phyloP scores from a whole-genome alignment of 495 filamentous ascomycete species.

The Neurospora sp. region DNA sequence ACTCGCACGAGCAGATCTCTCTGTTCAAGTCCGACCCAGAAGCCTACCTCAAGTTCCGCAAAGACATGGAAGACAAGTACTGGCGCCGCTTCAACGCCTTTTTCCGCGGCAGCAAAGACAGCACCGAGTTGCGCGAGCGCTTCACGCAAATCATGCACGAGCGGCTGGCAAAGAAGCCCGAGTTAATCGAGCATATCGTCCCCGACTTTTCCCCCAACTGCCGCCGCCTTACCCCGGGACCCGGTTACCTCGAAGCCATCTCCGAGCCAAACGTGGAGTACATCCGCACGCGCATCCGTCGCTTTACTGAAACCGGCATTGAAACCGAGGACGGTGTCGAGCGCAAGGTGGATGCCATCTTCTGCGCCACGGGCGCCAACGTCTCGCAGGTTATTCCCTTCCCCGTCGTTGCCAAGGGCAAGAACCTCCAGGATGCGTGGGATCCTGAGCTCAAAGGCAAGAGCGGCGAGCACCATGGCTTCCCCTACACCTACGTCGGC shows the following conservation, averaged over 20 bases:
- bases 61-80: constrained; percentile 45
- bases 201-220: constrained; percentile 61
- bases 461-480: constrained; percentile 39
- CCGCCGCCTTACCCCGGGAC: constrained; percentile 60
- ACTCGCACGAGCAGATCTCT: constrained; percentile 37
- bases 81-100: constrained; percentile 47
- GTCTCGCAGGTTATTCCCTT: constrained; percentile 49
- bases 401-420: constrained; percentile 40
- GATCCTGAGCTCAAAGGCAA: constrained; percentile 5
- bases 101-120: constrained; percentile 45
- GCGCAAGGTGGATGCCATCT: constrained; percentile 46
- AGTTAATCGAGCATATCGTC: constrained; percentile 43
- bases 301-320: constrained; percentile 48
- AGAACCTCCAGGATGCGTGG: constrained; percentile 41
- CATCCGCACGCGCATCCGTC: constrained; percentile 45
- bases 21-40: constrained; percentile 34
- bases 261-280: constrained; percentile 52
- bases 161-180: constrained; percentile 43
- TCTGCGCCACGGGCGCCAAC: constrained; percentile 64
- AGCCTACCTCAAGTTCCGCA: constrained; percentile 32
- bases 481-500: constrained; percentile 57
- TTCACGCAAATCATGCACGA: constrained; percentile 45
- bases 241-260: constrained; percentile 62
- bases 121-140: constrained; percentile 34
- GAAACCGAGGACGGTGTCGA: constrained; percentile 41